Evolutionary conservation across 2,329 filamentous ascomycete genomes (phyloP).

Genomic region (Phialophora expanda): DNA sequence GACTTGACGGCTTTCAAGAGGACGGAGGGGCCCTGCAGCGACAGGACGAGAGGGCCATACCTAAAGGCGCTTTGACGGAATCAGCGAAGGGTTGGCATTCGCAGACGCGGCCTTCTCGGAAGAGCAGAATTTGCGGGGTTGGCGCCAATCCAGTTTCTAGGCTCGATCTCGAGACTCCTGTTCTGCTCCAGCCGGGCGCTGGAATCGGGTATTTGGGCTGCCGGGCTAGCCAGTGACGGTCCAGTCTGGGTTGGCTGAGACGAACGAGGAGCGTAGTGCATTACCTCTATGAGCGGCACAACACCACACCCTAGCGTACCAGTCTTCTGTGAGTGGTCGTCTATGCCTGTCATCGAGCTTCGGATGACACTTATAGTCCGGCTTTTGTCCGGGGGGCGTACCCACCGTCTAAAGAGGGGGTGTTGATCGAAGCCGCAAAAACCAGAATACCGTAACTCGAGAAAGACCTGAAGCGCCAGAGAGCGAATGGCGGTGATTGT

Average conservation of each 20-base stretch:
- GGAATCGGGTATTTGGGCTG: background rate
- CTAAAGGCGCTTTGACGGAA: background rate
- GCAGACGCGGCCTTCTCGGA: slow-evolving; percentile 29
- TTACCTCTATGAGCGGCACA: background rate
- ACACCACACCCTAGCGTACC: background rate
- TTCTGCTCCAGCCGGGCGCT: background rate
- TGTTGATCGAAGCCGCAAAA: slow-evolving; percentile 16
- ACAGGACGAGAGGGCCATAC: background rate
- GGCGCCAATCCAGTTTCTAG: slow-evolving; percentile 18
- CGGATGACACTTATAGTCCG: slow-evolving; percentile 11
- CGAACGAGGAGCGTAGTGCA: background rate
- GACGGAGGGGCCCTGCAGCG: background rate
- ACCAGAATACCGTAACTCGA: background rate
- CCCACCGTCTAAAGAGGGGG: slow-evolving; percentile 8
- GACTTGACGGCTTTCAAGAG: background rate
- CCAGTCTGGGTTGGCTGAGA: background rate
- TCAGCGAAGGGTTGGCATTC: slow-evolving; percentile 2
- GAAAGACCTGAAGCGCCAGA: background rate
- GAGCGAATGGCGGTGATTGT: slow-evolving; percentile 18
- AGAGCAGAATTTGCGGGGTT: slow-evolving; percentile 34
- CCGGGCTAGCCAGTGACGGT: background rate
- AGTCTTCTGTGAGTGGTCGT: slow-evolving; percentile 15
- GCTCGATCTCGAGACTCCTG: slow-evolving; percentile 31
- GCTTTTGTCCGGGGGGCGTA: slow-evolving; percentile 19
- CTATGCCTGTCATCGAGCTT: slow-evolving; percentile 6